phyloP scores from a whole-genome alignment of 129 eudicot species.

The Deinandra increscens region DNA sequence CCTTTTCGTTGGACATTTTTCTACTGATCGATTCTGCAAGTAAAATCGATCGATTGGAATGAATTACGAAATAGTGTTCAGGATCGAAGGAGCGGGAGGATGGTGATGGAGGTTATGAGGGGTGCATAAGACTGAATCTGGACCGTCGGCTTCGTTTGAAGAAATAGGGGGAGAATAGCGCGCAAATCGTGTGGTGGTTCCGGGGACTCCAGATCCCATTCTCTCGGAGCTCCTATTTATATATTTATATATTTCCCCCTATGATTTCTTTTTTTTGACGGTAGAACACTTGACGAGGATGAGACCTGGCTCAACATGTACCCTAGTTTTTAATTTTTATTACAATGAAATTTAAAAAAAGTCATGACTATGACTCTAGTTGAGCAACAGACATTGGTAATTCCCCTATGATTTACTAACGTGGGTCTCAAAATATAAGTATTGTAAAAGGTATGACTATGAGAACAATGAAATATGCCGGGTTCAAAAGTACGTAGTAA shows the following conservation, averaged over 20 bases:
- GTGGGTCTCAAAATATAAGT: too few relatives aligned
- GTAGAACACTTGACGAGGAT: too few relatives aligned
- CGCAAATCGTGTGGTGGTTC: constrained; percentile 34
- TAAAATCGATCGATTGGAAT: constrained; percentile 2
- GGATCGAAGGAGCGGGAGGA: constrained; percentile 12
- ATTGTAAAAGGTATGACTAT: too few relatives aligned
- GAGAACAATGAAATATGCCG: too few relatives aligned
- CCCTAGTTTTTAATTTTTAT: too few relatives aligned
- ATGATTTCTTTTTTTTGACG: too few relatives aligned
- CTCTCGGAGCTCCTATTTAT: constrained; percentile 21
- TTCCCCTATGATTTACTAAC: too few relatives aligned
- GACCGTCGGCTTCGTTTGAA: constrained; percentile 38
- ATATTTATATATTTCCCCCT: not conserved
- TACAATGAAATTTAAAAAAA: too few relatives aligned
- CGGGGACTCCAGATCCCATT: constrained; percentile 27
- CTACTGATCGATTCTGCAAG: constrained; percentile 26
- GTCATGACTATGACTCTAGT: too few relatives aligned
- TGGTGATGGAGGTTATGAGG: constrained; percentile 5
- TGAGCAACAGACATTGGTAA: too few relatives aligned
- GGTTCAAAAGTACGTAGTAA: too few relatives aligned
- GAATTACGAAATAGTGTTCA: constrained; percentile 6
- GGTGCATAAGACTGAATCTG: constrained; percentile 32
- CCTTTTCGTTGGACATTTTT: constrained; percentile 80
- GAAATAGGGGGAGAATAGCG: constrained; percentile 29
- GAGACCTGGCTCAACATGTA: too few relatives aligned